Evolutionary conservation across 2,329 filamentous ascomycete genomes (phyloP), one percentile per base, ranked within the genome.

Genomic region (Lithohypha guttulata): DNA sequence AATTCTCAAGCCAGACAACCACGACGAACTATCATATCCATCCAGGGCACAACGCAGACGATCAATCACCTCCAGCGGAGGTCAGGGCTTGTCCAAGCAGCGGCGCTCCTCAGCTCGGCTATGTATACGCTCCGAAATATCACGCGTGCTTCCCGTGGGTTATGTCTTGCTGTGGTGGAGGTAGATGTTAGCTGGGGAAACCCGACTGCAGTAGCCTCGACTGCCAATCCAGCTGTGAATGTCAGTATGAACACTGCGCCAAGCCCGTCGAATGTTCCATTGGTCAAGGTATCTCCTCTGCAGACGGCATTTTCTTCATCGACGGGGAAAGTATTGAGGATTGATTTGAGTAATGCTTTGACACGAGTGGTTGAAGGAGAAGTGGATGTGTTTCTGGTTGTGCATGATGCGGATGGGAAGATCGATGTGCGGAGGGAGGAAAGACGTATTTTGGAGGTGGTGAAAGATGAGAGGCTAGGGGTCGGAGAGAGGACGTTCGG

Each of bases 341-440:
- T 48, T 3, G 14, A 34, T 21, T 34, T 42, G 5, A 41, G 38
- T 33, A 39, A 39, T 18, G 37, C 31, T 7, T 17, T 50, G n/a
- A 27, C 41, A 3, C 34, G 34, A 15, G 42, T 44, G 2, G 27
- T 50, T 5, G 39, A 39, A 9, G 21, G 20, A 14, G 37, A 29
- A 11, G 38, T 46, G 23, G 45, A 50, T 35, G 30, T 41, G 13
- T 15, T 46, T 22, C 32, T 50, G 20, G 39, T 36, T n/a, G 35
- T 42, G 11, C 45, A 48, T 40, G 38, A 48, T 36, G 45, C 39
- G 15, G 35, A 46, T 10, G 39, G 30, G 19, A 35, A 41, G 39
- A 29, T 30, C 2, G 15, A 21, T 9, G 23, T 18, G 3, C 13
- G n/a, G 18, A 21, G 13, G 15, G n/a, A 20, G 15, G 17, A 20